Evolutionary conservation across 768 basidiomycete species (phyloP), one percentile per base, ranked within the genome.

Genomic region (Boletales sp.): DNA sequence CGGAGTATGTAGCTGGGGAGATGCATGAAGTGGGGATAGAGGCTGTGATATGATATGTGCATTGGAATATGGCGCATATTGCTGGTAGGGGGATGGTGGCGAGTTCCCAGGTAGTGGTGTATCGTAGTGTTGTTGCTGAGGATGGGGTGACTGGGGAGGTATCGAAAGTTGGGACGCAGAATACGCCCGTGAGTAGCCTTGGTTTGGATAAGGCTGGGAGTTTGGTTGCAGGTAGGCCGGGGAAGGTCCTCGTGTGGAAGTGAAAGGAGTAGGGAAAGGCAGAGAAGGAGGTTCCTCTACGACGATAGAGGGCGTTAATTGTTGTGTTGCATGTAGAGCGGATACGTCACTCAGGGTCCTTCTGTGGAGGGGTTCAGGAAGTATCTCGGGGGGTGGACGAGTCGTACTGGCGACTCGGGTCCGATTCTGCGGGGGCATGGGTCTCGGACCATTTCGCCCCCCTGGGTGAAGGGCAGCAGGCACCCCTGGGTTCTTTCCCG

Each of bases 381-480:
- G 42, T n/a, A 29, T 18, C 19, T 57, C 60, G 1, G 50, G 51
- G 24, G 53, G 41, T 41, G 34, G 44, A 21, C 24, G 58, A 35
- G 40, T 53, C 29, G 15, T 42, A 50, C 48, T 55, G 29, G 40
- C 49, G 37, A 43, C 47, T 27, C 45, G 36, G 30, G 47, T 43
- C 41, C 59, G 57, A 46, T 41, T 59, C 41, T 42, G 61, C 41
- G 47, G 45, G 9, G 18, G 65, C 40, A 42, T 45, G 34, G 65
- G 47, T 50, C 66, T 50, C 12, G 53, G 52, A 31, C 60, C 52
- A 18, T 43, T 42, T 35, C 59, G 53, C 10, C 63, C 58, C 45
- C 73, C 69, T 14, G 79, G 72, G 32, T 75, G 75, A n/a, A 81
- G 69, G 30, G 72, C 64, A 1, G 69, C 60, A 9, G 80, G 77